Evolutionary conservation across 805 yeast species (phyloP), one percentile per base, ranked within the genome.

Genomic region (Saccharomycopsis vini): DNA sequence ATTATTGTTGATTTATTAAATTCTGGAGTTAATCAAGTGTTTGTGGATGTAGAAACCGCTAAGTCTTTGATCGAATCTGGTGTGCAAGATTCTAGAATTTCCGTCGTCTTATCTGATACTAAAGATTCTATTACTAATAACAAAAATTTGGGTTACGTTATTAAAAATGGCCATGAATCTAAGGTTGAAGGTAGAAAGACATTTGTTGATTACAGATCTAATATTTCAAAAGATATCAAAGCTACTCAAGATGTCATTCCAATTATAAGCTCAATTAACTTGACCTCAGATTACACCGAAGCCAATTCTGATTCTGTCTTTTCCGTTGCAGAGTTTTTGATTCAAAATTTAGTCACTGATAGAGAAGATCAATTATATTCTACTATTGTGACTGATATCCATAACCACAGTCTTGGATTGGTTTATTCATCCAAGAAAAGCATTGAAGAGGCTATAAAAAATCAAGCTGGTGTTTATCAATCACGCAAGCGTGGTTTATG

Each of bases 351-450:
- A 51, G 70, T 69, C 19, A 82, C 95, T 3, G 98, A 92, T 61
- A 79, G 98, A 56, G 66, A 72, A 4, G 98, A 92, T 61, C 90
- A 88, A 0, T 71, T 90, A 35, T 89, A 64, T 64, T 74, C 97
- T 10, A 86, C 98, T 1, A 67, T 92, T 43, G 95, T 92, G 34
- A 76, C 79, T 16, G 87, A 82, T 52, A 53, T 60, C 29, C 67
- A 78, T 44, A 79, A 84, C 46, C 80, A 79, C 45, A 78, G 89
- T 1, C 68, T 92, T 42, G 98, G 98, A 4, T 71, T 90, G 23
- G 97, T 90, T 7, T 92, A 88, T 65, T 90, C 97, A 0, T 86
- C 95, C 0, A 63, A 63, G 34, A 88, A 82, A 54, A 85, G 95
- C 28, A 77, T 92, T 55, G 64, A 73, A 36, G 89, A 83, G 55